Conservation (phyloP, 345 rosid genomes). For the Reutealis trisperma region DNA sequence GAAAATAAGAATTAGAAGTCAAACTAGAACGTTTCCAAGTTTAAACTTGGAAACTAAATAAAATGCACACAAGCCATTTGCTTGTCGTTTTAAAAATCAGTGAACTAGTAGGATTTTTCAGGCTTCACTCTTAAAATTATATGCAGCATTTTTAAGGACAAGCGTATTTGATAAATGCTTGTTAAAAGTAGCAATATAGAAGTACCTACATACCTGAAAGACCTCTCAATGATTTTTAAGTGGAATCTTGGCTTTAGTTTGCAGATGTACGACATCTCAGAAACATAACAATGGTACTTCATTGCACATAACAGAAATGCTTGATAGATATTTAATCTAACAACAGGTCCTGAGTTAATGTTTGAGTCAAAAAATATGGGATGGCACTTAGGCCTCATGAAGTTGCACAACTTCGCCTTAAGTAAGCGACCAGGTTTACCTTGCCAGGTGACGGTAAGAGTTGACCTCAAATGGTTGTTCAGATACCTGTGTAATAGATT, state of each 20-base stretch:
- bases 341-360: slow-evolving; percentile 64
- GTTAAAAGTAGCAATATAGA: not conserved
- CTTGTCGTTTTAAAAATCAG: too few relatives aligned
- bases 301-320: slow-evolving; percentile 73
- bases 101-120: not conserved
- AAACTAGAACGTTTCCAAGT: not conserved
- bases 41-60: too few relatives aligned
- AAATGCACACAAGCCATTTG: too few relatives aligned
- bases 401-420: slow-evolving; percentile 47
- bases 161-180: not conserved
- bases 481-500: slow-evolving; percentile 55
- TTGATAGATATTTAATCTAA: slow-evolving; percentile 82
- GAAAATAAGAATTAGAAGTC: too few relatives aligned
- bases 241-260: slow-evolving; percentile 36
- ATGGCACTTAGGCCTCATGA: slow-evolving; percentile 75
- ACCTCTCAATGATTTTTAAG: slow-evolving; percentile 43
- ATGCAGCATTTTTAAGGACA: not conserved
- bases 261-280: slow-evolving; percentile 56
- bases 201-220: slow-evolving; percentile 51
- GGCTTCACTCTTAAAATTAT: too few relatives aligned
- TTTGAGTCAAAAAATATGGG: slow-evolving; percentile 75
- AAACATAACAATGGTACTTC: slow-evolving; percentile 73
- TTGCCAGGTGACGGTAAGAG: slow-evolving; percentile 65
- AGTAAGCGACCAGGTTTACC: slow-evolving; percentile 48
- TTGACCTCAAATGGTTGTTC: slow-evolving; percentile 57